Percentiles rank a stretch among this genome's conserved stretches.
Conservation (phyloP, 2,329 filamentous ascomycete genomes). For the Fusarium sp. region DNA sequence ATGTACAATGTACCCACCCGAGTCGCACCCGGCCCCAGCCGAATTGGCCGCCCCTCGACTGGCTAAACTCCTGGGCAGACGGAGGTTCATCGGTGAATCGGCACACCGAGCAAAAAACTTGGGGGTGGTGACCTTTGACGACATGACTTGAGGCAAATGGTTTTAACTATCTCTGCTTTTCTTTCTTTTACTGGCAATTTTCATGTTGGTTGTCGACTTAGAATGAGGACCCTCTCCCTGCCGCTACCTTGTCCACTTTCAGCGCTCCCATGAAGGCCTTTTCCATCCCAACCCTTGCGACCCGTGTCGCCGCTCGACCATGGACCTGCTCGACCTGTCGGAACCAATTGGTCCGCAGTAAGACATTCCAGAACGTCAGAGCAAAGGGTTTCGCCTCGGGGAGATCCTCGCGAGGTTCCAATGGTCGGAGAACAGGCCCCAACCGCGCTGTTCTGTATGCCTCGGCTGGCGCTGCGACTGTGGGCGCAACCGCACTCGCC, state of each 20-base stretch:
- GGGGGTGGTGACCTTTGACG: slow-evolving; percentile 27
- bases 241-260: slow-evolving; percentile 10
- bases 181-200: background rate
- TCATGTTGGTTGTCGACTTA: slow-evolving; percentile 18
- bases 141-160: slow-evolving; percentile 36
- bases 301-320: slow-evolving; percentile 53
- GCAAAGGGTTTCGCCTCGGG: slow-evolving; percentile 48
- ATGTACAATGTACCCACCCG: background rate
- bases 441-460: slow-evolving; percentile 58
- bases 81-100: slow-evolving; percentile 44
- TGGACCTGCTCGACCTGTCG: slow-evolving; percentile 63
- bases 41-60: slow-evolving; percentile 23
- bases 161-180: background rate
- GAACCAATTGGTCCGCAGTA: slow-evolving; percentile 52
- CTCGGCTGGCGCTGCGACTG: slow-evolving; percentile 63
- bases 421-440: slow-evolving; percentile 40
- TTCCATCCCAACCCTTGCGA: slow-evolving; percentile 53
- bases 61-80: slow-evolving; percentile 35
- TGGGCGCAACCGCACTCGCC: slow-evolving; percentile 61
- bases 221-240: slow-evolving; percentile 37
- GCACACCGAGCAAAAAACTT: slow-evolving; percentile 44
- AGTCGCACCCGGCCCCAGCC: slow-evolving; percentile 42
- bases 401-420: slow-evolving; percentile 38
- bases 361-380: slow-evolving; percentile 41
- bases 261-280: slow-evolving; percentile 56